Evolutionary conservation across 495 filamentous ascomycete genomes (phyloP).

Genomic region (Xylaria acuta): DNA sequence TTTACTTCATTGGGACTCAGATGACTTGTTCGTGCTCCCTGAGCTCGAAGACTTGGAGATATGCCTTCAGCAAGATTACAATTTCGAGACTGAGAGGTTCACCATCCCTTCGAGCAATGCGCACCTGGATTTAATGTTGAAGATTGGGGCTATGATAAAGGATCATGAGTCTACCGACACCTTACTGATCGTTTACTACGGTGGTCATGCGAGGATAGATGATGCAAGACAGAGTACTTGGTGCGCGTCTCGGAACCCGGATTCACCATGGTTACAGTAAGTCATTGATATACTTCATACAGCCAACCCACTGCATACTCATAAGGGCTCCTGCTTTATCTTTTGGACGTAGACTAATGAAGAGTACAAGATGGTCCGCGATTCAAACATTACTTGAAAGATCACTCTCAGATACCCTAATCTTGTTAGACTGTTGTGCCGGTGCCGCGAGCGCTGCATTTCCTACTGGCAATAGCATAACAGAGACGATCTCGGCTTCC

Average conservation of each 20-base stretch:
- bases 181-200: conserved; percentile 61
- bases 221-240: conserved; percentile 59
- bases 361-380: conserved; percentile 52
- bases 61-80: conserved; percentile 56
- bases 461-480: conserved; percentile 55
- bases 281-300: conserved; percentile 17
- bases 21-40: conserved; percentile 59
- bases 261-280: conserved; percentile 53
- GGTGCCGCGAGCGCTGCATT: conserved; percentile 58
- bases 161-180: conserved; percentile 56
- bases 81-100: conserved; percentile 56
- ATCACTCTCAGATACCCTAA: conserved; percentile 58
- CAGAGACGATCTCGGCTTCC: conserved; percentile 60
- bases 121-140: conserved; percentile 56
- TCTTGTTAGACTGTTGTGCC: conserved; percentile 61
- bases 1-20: conserved; percentile 61
- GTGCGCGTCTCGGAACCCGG: conserved; percentile 52
- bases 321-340: background rate
- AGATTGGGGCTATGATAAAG: conserved; percentile 56
- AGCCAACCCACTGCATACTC: background rate
- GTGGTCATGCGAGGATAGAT: conserved; percentile 60
- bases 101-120: conserved; percentile 58
- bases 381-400: conserved; percentile 61
- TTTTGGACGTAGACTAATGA: background rate
- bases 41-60: conserved; percentile 58